Conservation (phyloP, 192 early-diverging fungal genomes). For the Coemansia sp. region DNA sequence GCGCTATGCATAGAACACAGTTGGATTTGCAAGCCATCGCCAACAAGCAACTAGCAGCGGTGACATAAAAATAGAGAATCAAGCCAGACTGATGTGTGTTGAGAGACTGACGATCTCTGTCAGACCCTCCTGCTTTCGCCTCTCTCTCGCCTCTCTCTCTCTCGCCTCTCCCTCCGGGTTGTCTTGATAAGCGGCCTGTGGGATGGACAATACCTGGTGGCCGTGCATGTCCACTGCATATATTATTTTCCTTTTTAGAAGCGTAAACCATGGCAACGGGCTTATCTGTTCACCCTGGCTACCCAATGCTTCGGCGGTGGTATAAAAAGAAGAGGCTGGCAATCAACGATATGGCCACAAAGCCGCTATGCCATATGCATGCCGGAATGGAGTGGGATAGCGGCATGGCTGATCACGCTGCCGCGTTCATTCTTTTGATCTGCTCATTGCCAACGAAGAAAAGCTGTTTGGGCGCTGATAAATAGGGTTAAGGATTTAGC, state of each 20-base stretch:
- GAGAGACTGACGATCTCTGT: background rate
- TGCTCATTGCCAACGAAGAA: background rate
- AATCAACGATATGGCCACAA: background rate
- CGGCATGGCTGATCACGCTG: background rate
- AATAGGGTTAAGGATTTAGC: background rate
- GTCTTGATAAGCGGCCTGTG: background rate
- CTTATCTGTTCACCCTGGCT: background rate
- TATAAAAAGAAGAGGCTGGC: background rate
- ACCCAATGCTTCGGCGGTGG: background rate
- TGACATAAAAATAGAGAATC: background rate
- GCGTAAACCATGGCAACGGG: background rate
- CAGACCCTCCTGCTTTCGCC: background rate
- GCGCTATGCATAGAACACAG: background rate
- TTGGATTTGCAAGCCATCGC: background rate
- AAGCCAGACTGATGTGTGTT: background rate
- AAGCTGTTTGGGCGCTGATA: background rate
- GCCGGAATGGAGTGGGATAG: background rate
- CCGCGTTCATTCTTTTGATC: background rate
- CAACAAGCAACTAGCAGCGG: background rate
- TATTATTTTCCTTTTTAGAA: background rate
- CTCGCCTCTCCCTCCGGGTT: background rate
- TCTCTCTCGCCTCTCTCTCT: background rate
- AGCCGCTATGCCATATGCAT: background rate
- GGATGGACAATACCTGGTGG: background rate
- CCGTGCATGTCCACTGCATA: conserved; percentile 3